Evolutionary conservation across 73 alveolate species (phyloP), one percentile per base, ranked within the genome.

Genomic region (Paramecium tetraurelia): DNA sequence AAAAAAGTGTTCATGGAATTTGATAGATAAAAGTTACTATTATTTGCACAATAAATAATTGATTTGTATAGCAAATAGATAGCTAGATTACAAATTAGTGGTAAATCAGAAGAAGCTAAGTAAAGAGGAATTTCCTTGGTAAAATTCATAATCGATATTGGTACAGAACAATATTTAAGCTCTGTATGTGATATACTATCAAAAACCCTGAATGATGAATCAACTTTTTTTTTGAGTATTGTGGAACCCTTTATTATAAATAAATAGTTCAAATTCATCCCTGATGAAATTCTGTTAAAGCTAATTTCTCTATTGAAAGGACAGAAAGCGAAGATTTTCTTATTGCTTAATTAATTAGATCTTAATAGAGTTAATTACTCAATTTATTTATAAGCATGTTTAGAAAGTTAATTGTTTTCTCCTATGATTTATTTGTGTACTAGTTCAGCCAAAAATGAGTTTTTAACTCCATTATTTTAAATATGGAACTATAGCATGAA

Each of bases 361-460:
- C 20, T 44, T 9, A 44, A 40, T 10, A 43, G 57, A 46, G 90
- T 80, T 24, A 80, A 46, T 20, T 80, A 40, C 18, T 22, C 59
- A 10, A 63, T 44, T 12, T 44, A 31, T 44, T 35, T 80, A 44
- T 80, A 80, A 80, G 90, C 90, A 20, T 80, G 90, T 35, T 46
- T 80, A 14, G 90, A 80, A 80, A 80, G 57, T 22, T 80, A 21
- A 22, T 48, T 80, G 24, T 80, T 80, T 80, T 29, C 48, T 0
- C 90, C 90, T 18, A 80, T 80, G 90, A 44, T 80, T 22, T 12
- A 80, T 21, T 80, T 80, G 18, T 80, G 90, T 48, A 80, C 90
- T 31, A n/a, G 22, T 43, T 20, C 90, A 20, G 43, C 11, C 1
- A 80, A 80, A 24, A 80, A 80, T 80, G 90, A 80, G 22, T 44